These are phyloP conservation scores for Exsudoporus frostii DNA, from an alignment of 768 basidiomycete species.

Conservation along the genomic window DNA sequence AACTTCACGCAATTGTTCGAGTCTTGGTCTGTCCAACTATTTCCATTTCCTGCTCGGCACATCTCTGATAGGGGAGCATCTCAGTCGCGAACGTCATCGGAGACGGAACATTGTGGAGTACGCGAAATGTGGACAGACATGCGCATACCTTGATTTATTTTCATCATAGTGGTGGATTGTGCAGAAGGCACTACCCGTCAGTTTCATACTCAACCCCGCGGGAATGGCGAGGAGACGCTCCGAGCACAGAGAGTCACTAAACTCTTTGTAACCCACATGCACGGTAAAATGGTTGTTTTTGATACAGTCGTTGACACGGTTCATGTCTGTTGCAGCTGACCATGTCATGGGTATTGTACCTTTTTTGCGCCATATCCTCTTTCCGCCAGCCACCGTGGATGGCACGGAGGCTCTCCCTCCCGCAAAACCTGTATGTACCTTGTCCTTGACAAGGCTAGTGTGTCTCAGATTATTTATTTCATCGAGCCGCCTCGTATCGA, in stretches of 20 bases:
- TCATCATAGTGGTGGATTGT: constrained; percentile 69
- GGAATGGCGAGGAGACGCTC: constrained; percentile 29
- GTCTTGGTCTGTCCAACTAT: constrained; percentile 37
- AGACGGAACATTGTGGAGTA: constrained; percentile 67
- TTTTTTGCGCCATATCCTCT: constrained; percentile 58
- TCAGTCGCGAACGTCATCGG: constrained; percentile 53
- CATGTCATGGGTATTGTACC: constrained; percentile 75
- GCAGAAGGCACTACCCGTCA: constrained; percentile 78
- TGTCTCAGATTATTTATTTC: not conserved
- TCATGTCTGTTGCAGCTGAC: constrained; percentile 45
- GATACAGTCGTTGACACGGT: too few relatives aligned
- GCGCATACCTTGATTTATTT: constrained; percentile 1
- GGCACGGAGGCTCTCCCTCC: constrained; percentile 7
- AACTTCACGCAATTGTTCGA: constrained; percentile 71
- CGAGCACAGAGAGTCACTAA: constrained; percentile 52
- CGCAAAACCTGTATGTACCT: constrained; percentile 11
- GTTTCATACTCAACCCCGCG: constrained; percentile 52
- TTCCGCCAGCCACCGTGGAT: constrained; percentile 35
- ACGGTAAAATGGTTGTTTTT: constrained; percentile 42
- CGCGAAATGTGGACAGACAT: constrained; percentile 16
- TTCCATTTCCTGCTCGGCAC: not conserved
- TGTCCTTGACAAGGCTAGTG: not conserved
- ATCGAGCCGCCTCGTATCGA: constrained; percentile 51
- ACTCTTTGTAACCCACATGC: constrained; percentile 85
- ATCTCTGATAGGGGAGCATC: constrained; percentile 3